Base-by-base conservation (phyloP, 2,329 filamentous ascomycete species). In the Cladorrhinum sp. region DNA sequence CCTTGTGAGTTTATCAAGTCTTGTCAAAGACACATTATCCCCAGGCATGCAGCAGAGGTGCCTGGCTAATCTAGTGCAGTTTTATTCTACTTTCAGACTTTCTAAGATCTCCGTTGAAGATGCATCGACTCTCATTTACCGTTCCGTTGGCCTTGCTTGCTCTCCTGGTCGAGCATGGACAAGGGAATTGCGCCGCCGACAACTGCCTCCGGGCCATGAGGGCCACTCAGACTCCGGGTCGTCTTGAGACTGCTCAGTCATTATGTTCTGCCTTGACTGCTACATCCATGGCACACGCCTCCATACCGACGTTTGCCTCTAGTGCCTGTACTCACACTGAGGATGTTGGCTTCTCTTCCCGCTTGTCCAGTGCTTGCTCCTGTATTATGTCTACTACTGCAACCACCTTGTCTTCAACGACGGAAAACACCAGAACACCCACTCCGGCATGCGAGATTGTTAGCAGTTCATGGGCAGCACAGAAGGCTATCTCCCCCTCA, bases 151-250 rank as follows among this genome's bases (percentile, higher is more conserved):
- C 10, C 36, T 10, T 22, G 22, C 52, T 55, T 32, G 9, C 45
- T 50, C 8, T 50, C 16, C 3, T 50, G 18, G 58, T 55, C 20
- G 36, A 41, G 48, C 55, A 53, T 10, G 59, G 38, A 50, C 49
- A 58, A n/a, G 62, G 56, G 25, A 57, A 62, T 22, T 74, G 73
- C 67, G 64, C 66, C 58, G 72, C 72, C 52, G 74, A 76, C 66
- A 73, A 75, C 64, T 76, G 75, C 66, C 70, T 75, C 23, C 71
- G 73, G 20, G 73, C 74, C n/a, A 60, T 76, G 61, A 66, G 71
- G 38, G 71, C 74, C 16, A 25, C 50, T 25, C 22, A 52, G 55
- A 69, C 65, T 22, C 69, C 71, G 10, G 72, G 71, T 57, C 72
- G 72, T 20, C 64, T 75, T 7, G 63, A 69, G 59, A 67, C 67